A percentile compares a stretch with the other conserved stretches of the same genome.
Evolutionary conservation across 1,284 basidiomycete species (phyloP).

Genomic region (Earliella scabrosa): DNA sequence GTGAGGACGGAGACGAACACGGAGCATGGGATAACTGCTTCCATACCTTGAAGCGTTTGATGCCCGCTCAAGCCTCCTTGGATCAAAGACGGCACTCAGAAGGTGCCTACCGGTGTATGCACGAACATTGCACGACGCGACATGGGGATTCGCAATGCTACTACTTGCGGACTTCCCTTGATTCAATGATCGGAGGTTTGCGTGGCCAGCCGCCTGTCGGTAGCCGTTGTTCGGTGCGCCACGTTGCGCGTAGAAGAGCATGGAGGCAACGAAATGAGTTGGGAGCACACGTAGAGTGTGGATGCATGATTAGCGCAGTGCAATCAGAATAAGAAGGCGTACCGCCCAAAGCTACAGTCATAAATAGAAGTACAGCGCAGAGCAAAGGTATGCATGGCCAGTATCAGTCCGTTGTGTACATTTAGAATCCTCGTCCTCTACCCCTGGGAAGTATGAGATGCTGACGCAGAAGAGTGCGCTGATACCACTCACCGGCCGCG

Average conservation of each 20-base stretch:
- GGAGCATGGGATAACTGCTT: neutral
- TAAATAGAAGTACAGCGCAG: constrained; percentile 29
- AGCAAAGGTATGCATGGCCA: constrained; percentile 8
- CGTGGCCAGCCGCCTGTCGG: no score
- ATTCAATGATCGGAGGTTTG: no score
- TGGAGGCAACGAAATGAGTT: neutral
- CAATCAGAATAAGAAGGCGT: constrained; percentile 22
- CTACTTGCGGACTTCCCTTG: no score
- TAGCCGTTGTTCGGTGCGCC: no score
- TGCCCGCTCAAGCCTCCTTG: no score
- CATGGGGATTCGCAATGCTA: no score
- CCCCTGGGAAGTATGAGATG: constrained; percentile 49
- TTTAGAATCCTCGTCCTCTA: constrained; percentile 69
- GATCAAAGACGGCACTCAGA: no score
- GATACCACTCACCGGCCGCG: constrained; percentile 71
- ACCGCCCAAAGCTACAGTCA: constrained; percentile 28
- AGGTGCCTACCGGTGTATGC: neutral
- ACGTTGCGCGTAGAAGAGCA: no score
- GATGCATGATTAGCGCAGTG: neutral
- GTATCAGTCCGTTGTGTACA: constrained; percentile 30
- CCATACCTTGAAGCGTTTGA: neutral
- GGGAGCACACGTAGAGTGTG: neutral
- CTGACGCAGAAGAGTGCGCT: neutral
- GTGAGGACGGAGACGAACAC: no score
- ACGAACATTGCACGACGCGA: no score